Evolutionary conservation across 2,329 filamentous ascomycete genomes (phyloP), one percentile per base, ranked within the genome.

Genomic region (Ophiostoma populinum): DNA sequence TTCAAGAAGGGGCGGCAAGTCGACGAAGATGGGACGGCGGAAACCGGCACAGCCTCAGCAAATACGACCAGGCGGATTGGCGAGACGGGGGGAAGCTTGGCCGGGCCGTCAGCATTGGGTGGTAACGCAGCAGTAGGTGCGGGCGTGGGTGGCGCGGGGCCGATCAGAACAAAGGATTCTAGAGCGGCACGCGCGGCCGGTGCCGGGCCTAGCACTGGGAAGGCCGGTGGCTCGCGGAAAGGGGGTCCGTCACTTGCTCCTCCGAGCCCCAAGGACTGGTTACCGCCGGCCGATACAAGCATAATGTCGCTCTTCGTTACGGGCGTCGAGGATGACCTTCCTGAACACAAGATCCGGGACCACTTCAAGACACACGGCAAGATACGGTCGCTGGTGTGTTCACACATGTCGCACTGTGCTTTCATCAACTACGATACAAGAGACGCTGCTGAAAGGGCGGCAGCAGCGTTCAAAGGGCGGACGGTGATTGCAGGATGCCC

Each of bases 221-320:
- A 13, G 9, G 19, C 30, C 10, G 11, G 19, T 24, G 30, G 30
- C 12, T n/a, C 30, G 6, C 13, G n/a, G 12, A 55, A 55, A 27
- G 62, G 72, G 80, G 0, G 70, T 71, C 40, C 69, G 8, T 72
- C 80, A 11, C 74, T 85, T 45, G 57, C 86, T 22, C 82, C 85
- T 3, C 83, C 85, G 0, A 77, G 75, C 12, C 78, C 80, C 1
- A 75, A 82, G 49, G 90, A 98, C 55, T 92, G 86, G 57, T 56
- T 77, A 3, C 90, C 90, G 0, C 92, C 90, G 0, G 60, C 70
- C 3, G 87, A 98, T 50, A 69, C 63, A 37, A 90, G 81, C 40
- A 79, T 98, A 51, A 92, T 82, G 47, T 94, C 87, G 0, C 67
- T 98, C 0, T 98, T 98, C 50, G 69, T 95, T 20, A 94, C 87